Percentiles rank a stretch among this genome's conserved stretches.
phyloP scores from a whole-genome alignment of 2,329 filamentous ascomycete genomes.

The Trichoderma harzianum region DNA sequence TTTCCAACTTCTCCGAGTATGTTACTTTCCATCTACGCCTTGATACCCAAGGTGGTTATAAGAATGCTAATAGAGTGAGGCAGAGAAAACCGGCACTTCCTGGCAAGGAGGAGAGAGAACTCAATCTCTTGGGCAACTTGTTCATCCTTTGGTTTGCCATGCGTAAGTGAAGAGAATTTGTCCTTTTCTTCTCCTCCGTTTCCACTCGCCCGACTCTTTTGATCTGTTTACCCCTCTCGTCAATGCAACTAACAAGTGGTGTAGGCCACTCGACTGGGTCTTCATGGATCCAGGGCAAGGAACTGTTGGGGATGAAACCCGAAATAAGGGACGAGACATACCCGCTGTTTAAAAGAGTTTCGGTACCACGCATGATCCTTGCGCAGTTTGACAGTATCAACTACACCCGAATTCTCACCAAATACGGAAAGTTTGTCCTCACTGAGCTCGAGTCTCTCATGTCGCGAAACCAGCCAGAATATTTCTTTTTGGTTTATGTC shows the following conservation, averaged over 20 bases:
- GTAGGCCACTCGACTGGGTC: constrained; percentile 46
- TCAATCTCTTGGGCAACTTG: constrained; percentile 38
- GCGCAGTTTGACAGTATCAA: constrained; percentile 46
- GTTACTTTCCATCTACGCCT: not conserved
- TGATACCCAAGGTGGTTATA: not conserved
- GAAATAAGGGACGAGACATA: constrained; percentile 35
- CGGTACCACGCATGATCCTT: constrained; percentile 43
- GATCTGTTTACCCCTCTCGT: too few species aligned
- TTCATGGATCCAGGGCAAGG: constrained; percentile 39
- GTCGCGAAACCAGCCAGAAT: constrained; percentile 29
- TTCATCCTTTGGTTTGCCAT: constrained; percentile 47
- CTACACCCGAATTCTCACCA: constrained; percentile 34
- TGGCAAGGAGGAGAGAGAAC: constrained; percentile 28
- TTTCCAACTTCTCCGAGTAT: constrained; percentile 26
- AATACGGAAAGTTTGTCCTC: constrained; percentile 34
- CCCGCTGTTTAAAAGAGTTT: constrained; percentile 38
- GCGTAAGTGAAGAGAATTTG: constrained; percentile 34
- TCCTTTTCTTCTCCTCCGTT: not conserved
- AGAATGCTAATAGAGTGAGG: not conserved
- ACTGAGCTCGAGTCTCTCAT: constrained; percentile 35
- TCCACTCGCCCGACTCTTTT: too few species aligned
- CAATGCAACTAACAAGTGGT: not conserved
- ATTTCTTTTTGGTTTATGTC: constrained; percentile 37
- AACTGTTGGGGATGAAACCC: constrained; percentile 40
- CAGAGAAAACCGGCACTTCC: not conserved